Conservation (phyloP, 1,139 yeast species). For the Geotrichum fermentans region DNA sequence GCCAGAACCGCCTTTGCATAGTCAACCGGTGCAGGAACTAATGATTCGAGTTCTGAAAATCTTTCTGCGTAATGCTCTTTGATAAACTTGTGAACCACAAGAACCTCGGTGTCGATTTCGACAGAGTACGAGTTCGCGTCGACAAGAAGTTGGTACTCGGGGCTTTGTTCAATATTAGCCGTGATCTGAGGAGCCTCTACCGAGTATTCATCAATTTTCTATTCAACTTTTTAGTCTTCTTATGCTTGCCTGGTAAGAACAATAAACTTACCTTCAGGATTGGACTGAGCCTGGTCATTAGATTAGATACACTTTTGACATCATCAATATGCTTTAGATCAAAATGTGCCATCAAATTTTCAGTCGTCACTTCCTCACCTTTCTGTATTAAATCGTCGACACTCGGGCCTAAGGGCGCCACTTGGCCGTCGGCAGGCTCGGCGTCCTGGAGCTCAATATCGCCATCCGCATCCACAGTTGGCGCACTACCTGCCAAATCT, state of each 20-base stretch:
- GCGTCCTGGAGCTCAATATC: slow-evolving; percentile 13
- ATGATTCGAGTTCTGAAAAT: slow-evolving; percentile 66
- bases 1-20: slow-evolving; percentile 53
- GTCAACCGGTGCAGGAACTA: slow-evolving; percentile 60
- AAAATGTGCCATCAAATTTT: slow-evolving; percentile 23
- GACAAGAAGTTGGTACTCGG: slow-evolving; percentile 50
- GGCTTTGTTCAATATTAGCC: slow-evolving; percentile 37
- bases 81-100: slow-evolving; percentile 47
- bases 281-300: slow-evolving; percentile 31
- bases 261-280: slow-evolving; percentile 23
- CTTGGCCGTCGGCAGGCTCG: not conserved
- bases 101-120: slow-evolving; percentile 54
- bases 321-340: slow-evolving; percentile 22
- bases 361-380: slow-evolving; percentile 26
- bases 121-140: slow-evolving; percentile 54
- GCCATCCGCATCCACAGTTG: slow-evolving; percentile 12
- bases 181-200: slow-evolving; percentile 5
- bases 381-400: slow-evolving; percentile 14
- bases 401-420: not conserved
- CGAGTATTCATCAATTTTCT: not conserved
- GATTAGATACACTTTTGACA: slow-evolving; percentile 25
- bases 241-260: not conserved
- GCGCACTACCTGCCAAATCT: slow-evolving; percentile 18
- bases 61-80: slow-evolving; percentile 53
- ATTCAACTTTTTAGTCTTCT: not conserved